Percentiles rank a stretch among this genome's conserved stretches.
These are phyloP conservation scores for Jackrogersella minutella DNA, from an alignment of 495 filamentous ascomycete genomes.

Conservation along the genomic window DNA sequence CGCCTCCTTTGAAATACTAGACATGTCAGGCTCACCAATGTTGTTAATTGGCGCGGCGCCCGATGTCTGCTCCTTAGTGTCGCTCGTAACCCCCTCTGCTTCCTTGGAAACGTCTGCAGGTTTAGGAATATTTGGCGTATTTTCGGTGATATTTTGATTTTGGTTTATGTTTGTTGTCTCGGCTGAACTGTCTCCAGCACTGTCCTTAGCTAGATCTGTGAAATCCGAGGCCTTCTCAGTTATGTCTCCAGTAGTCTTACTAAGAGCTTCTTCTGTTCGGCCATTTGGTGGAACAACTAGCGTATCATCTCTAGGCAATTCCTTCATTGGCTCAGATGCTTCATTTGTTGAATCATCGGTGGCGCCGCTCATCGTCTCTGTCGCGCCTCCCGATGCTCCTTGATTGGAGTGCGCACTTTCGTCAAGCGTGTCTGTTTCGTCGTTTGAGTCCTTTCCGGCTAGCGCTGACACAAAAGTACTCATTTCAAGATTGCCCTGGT, in stretches of 20 bases:
- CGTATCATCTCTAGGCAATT: constrained; percentile 27
- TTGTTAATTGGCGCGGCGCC: constrained; percentile 12
- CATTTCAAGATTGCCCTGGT: constrained; percentile 41
- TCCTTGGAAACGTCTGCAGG: constrained; percentile 33
- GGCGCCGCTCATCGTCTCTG: not conserved
- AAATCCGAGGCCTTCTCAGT: not conserved
- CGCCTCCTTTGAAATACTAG: constrained; percentile 20
- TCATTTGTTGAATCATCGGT: not conserved
- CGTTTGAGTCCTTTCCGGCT: constrained; percentile 3
- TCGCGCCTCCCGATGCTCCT: not conserved
- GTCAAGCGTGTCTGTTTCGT: not conserved
- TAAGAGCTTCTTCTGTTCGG: constrained; percentile 14
- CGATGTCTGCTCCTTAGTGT: not conserved
- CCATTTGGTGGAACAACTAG: constrained; percentile 17
- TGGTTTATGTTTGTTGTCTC: not conserved
- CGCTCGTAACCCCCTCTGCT: constrained; percentile 24
- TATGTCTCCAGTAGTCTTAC: not conserved
- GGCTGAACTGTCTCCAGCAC: not conserved
- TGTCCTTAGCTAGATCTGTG: not conserved
- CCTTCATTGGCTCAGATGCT: not conserved
- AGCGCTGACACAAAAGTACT: constrained; percentile 33
- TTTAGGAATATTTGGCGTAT: not conserved
- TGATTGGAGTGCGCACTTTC: not conserved
- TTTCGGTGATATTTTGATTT: not conserved
- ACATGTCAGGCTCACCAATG: constrained; percentile 30